A percentile compares a stretch with the other conserved stretches of the same genome.
phyloP scores from a whole-genome alignment of 257 asterid species.

The Solanum bulbocastanum region DNA sequence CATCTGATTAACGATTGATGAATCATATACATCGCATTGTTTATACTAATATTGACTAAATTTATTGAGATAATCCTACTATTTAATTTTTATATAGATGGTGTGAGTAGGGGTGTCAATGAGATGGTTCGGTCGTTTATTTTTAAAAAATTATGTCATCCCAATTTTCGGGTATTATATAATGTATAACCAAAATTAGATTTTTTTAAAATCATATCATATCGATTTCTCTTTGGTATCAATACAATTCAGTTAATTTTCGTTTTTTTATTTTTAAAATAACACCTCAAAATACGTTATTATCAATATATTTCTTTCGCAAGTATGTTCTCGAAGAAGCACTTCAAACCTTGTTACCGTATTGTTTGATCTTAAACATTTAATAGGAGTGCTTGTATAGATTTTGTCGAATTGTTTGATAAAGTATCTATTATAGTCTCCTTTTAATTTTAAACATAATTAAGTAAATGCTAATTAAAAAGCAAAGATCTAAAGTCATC shows the following conservation, averaged over 20 bases:
- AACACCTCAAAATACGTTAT: neutral
- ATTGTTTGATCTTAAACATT: neutral
- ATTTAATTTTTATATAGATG: neutral
- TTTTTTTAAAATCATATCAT: neutral
- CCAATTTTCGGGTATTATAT: neutral
- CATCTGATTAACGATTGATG: neutral
- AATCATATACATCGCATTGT: neutral
- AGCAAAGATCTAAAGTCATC: neutral
- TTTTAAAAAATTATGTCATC: too few species aligned
- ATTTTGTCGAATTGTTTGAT: neutral
- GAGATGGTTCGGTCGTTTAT: neutral
- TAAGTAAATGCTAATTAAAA: neutral
- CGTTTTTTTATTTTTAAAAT: too few species aligned
- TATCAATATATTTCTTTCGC: neutral
- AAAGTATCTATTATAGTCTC: neutral
- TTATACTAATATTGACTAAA: neutral
- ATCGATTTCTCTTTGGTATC: neutral
- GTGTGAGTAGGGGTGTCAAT: too few species aligned
- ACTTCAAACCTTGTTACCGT: neutral
- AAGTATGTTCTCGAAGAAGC: neutral
- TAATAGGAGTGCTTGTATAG: neutral
- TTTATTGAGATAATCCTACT: neutral
- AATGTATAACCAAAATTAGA: neutral
- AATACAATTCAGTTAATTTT: too few species aligned
- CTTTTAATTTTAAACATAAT: neutral